phyloP scores from a whole-genome alignment of 805 yeast genomes.

The Saitoella complicata region DNA sequence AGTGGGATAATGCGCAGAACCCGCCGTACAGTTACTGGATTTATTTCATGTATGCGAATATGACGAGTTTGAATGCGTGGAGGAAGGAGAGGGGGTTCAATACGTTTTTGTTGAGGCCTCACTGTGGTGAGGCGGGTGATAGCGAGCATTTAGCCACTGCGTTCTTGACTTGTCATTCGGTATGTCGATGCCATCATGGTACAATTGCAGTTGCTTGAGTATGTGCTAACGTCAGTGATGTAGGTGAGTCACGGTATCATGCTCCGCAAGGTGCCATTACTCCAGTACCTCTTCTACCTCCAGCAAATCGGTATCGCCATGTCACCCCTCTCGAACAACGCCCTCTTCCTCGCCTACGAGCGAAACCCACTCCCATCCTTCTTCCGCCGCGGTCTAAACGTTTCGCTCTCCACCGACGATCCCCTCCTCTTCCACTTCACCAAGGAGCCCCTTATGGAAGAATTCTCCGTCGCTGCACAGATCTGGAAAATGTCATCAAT shows the following conservation, averaged over 20 bases:
- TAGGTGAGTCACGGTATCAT: slow-evolving; percentile 61
- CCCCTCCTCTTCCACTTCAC: slow-evolving; percentile 96
- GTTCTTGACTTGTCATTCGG: slow-evolving; percentile 56
- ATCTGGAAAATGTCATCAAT: slow-evolving; percentile 86
- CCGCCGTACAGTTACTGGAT: slow-evolving; percentile 97
- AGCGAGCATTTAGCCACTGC: slow-evolving; percentile 78
- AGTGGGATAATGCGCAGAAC: slow-evolving; percentile 63
- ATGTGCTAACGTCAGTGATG: too few species aligned
- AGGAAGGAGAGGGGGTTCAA: slow-evolving; percentile 60
- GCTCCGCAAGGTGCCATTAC: slow-evolving; percentile 82
- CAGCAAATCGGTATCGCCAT: slow-evolving; percentile 95
- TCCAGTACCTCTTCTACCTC: slow-evolving; percentile 81
- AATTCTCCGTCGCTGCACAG: slow-evolving; percentile 95
- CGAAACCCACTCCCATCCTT: slow-evolving; percentile 88
- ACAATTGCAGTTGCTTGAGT: too few species aligned
- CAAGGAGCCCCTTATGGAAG: slow-evolving; percentile 92
- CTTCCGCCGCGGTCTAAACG: slow-evolving; percentile 86
- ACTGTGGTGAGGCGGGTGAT: slow-evolving; percentile 99
- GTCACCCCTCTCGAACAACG: slow-evolving; percentile 96
- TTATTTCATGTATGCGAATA: slow-evolving; percentile 74
- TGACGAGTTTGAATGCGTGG: slow-evolving; percentile 75
- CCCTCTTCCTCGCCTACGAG: slow-evolving; percentile 85
- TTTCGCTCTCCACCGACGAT: slow-evolving; percentile 90
- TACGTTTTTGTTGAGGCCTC: slow-evolving; percentile 91
- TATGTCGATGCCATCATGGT: too few species aligned